Base-by-base conservation (phyloP, 306 rosid genomes). In the Datisca glomerata region DNA sequence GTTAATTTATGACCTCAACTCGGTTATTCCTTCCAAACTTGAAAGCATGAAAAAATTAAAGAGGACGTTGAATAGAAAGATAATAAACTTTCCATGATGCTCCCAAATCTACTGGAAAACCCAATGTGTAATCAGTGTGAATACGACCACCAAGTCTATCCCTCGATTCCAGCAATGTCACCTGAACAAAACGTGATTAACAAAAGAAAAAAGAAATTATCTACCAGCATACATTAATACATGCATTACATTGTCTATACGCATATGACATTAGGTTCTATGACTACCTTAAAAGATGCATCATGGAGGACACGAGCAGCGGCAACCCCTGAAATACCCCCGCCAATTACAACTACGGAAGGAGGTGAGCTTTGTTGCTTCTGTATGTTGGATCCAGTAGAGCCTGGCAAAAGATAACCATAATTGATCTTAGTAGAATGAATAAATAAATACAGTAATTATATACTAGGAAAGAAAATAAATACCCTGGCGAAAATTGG, bases 21-120 rank as follows among this genome's bases (percentile, higher is more conserved):
- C n/a, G n/a, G n/a, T n/a, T n/a, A n/a, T n/a, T n/a, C n/a, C n/a
- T n/a, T n/a, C n/a, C n/a, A n/a, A n/a, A n/a, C n/a, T n/a, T n/a
- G n/a, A n/a, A n/a, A n/a, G n/a, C n/a, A n/a, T n/a, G n/a, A n/a
- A n/a, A n/a, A n/a, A n/a, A n/a, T n/a, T n/a, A n/a, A 5, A 31
- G 36, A 8, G n/a, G 36, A 14, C 36, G n/a, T 31, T 5, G 1
- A 31, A 31, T 14, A 2, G 36, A 12, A 8, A 31, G 36, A 14
- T 8, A 31, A 11, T 31, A 31, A 49, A 31, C 36, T 56, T 61
- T 65, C 96, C 96, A 85, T 41, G 96, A 85, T 56, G 96, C 93
- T 56, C 96, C 96, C 86, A 85, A 62, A 60, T 85, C 96, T 41
- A 85, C 85, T 3, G 93, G 93, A 69, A 79, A 74, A 45, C 85